Evolutionary conservation across 1,284 basidiomycete genomes (phyloP).

Genomic region (Cryptococcus deneoformans): DNA sequence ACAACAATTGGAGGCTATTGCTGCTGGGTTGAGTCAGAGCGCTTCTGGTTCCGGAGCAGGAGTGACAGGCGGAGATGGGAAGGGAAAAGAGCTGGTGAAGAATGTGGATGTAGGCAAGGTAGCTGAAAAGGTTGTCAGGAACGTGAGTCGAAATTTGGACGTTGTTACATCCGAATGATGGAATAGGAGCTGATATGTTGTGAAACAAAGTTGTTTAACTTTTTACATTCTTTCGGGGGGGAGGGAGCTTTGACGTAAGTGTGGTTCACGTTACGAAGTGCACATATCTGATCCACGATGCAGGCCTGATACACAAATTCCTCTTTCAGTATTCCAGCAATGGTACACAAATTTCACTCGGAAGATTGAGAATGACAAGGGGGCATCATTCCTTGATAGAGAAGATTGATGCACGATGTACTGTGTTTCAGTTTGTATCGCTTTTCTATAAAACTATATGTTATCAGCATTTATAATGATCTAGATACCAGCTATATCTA

Average conservation of each 20-base stretch:
- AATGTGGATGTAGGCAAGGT: constrained; percentile 42
- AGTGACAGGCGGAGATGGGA: constrained; percentile 24
- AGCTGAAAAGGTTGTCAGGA: constrained; percentile 50
- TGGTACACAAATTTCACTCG: constrained; percentile 78
- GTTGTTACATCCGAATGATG: no score
- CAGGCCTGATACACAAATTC: constrained; percentile 64
- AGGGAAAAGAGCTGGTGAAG: constrained; percentile 28
- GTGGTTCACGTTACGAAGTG: constrained; percentile 21
- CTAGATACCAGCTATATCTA: no score
- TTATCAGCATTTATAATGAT: no score
- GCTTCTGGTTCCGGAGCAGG: constrained; percentile 7
- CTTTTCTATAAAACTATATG: no score
- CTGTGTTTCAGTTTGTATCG: no score
- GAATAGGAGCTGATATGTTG: neutral
- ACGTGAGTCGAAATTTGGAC: constrained; percentile 28
- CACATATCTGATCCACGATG: neutral
- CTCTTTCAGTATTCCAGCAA: constrained; percentile 68
- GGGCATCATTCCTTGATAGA: constrained; percentile 71
- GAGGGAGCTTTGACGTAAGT: constrained; percentile 52
- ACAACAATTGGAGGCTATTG: constrained; percentile 40
- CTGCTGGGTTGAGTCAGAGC: constrained; percentile 50
- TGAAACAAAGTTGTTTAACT: constrained; percentile 68
- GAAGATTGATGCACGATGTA: constrained; percentile 50
- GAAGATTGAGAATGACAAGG: constrained; percentile 67
- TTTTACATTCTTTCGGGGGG: constrained; percentile 72